Percentiles rank a stretch among this genome's conserved stretches.
phyloP scores from a whole-genome alignment of 2,329 filamentous ascomycete species.

The Teratosphaeria epicoccoides region DNA sequence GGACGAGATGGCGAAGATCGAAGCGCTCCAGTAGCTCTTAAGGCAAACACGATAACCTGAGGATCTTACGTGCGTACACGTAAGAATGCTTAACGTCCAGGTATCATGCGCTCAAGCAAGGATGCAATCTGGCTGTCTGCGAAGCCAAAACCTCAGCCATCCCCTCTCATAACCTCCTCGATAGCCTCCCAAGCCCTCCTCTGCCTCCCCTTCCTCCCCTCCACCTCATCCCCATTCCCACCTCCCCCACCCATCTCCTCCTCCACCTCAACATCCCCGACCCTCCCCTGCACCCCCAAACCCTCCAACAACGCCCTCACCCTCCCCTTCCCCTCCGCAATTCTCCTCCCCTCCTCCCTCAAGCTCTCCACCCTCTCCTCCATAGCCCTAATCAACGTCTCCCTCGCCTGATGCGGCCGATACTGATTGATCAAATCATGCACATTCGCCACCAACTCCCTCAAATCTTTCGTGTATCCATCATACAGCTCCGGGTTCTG shows the following conservation, averaged over 20 bases:
- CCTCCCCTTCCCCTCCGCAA: constrained; percentile 57
- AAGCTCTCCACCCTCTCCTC: constrained; percentile 68
- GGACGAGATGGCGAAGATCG: no score
- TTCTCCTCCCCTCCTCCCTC: constrained; percentile 59
- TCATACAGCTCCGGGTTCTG: constrained; percentile 47
- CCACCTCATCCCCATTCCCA: constrained; percentile 1
- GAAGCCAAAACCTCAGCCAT: not conserved
- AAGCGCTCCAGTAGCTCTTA: no score
- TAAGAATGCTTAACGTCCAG: no score
- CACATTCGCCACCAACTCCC: constrained; percentile 78
- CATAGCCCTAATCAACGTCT: constrained; percentile 79
- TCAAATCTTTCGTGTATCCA: constrained; percentile 66
- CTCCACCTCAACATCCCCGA: constrained; percentile 3
- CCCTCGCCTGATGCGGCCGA: constrained; percentile 80
- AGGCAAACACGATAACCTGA: no score
- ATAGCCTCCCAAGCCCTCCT: constrained; percentile 27
- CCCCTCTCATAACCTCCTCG: constrained; percentile 26
- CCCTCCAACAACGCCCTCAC: constrained; percentile 64
- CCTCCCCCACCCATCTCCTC: not conserved
- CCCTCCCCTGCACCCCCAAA: constrained; percentile 34
- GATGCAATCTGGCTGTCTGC: no score
- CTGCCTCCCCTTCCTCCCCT: constrained; percentile 17
- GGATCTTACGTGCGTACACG: no score
- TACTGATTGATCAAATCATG: constrained; percentile 93
- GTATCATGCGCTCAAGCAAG: no score